Conservation (phyloP, 495 filamentous ascomycete species). For the Lepidopterella palustris region DNA sequence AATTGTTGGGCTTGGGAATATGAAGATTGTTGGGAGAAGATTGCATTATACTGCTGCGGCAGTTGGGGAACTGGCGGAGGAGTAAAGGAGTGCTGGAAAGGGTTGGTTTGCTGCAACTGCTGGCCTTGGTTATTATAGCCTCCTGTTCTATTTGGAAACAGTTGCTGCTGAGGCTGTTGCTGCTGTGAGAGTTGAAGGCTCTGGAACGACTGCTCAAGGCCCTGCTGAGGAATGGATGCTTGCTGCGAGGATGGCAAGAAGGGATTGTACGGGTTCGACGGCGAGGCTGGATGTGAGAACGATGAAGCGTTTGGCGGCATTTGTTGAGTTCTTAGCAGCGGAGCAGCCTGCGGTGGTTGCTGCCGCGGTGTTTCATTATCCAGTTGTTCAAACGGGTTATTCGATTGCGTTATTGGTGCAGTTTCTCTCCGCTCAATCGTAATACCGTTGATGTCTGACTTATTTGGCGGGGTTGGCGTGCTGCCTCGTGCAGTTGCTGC, state of each 20-base stretch:
- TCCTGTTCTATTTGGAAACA: constrained; percentile 81
- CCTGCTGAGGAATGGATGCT: constrained; percentile 11
- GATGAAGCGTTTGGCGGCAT: constrained; percentile 6
- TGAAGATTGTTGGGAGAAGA: constrained; percentile 29
- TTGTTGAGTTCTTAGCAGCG: constrained; percentile 20
- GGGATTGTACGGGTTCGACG: constrained; percentile 29
- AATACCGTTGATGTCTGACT: constrained; percentile 20
- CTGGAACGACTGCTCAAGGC: constrained; percentile 60
- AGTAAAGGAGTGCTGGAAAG: constrained; percentile 41
- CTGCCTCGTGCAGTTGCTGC: constrained; percentile 14
- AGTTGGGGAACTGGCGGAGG: constrained; percentile 55
- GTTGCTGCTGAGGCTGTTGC: constrained; percentile 55
- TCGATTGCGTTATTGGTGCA: constrained; percentile 25
- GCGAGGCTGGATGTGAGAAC: constrained; percentile 16
- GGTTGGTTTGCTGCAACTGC: constrained; percentile 44
- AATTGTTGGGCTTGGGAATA: constrained; percentile 34
- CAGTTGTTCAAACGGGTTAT: constrained; percentile 49
- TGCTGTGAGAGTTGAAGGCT: constrained; percentile 53
- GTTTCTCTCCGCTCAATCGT: constrained; percentile 21
- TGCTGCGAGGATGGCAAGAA: constrained; percentile 26
- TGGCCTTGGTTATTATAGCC: constrained; percentile 56
- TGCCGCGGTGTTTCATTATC: constrained; percentile 27
- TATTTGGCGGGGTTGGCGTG: constrained; percentile 19
- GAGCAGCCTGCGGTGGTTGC: constrained; percentile 18
- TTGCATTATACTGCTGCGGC: constrained; percentile 45